phyloP scores from a whole-genome alignment of 106 monocot genomes.

The Xerophyta viscosa region DNA sequence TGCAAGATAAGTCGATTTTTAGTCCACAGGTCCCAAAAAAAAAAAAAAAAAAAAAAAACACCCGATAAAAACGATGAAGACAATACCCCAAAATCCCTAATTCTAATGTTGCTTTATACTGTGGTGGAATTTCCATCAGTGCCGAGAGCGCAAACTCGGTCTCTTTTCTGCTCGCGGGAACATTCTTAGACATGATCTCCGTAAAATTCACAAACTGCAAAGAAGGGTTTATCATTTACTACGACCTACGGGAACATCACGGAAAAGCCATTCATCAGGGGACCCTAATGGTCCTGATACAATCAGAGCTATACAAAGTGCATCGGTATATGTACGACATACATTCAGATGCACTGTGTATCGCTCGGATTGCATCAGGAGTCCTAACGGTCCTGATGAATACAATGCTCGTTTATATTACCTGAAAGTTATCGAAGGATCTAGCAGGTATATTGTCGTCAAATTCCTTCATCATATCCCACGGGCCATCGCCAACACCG shows the following conservation, averaged over 20 bases:
- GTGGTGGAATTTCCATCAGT: slow-evolving; percentile 88
- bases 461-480: slow-evolving; percentile 95
- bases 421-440: slow-evolving; percentile 76
- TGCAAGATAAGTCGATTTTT: slow-evolving; percentile 20
- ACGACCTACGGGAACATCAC: neutral
- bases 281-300: too few species aligned
- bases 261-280: neutral
- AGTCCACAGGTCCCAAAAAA: too few species aligned
- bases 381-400: too few species aligned
- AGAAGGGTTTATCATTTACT: neutral
- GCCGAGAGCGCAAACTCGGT: slow-evolving; percentile 76
- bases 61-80: neutral
- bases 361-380: too few species aligned
- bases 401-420: slow-evolving; percentile 18
- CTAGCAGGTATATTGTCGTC: slow-evolving; percentile 87
- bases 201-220: slow-evolving; percentile 91
- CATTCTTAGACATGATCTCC: slow-evolving; percentile 69
- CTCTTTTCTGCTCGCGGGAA: slow-evolving; percentile 56
- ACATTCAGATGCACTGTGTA: too few species aligned
- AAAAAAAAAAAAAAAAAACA: neutral
- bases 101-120: slow-evolving; percentile 86
- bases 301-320: too few species aligned
- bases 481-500: slow-evolving; percentile 98
- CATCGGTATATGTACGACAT: too few species aligned
- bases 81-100: slow-evolving; percentile 74